Conservation (phyloP, 1,284 basidiomycete genomes). For the Ustilago shanxiensis region DNA sequence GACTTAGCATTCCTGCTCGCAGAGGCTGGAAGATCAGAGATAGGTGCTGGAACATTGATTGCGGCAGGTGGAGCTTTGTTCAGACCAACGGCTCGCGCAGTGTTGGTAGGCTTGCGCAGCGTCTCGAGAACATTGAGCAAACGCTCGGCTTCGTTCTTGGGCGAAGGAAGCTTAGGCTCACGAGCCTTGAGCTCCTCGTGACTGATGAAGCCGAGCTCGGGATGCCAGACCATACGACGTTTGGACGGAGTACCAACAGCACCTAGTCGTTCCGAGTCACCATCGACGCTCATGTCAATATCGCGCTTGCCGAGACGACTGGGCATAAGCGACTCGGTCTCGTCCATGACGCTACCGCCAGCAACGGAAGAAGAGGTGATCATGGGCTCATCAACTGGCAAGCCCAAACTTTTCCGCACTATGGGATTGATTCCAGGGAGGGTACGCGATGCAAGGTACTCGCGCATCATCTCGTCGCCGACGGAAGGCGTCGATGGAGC, state of each 20-base stretch:
- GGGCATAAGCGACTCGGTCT: slow-evolving; percentile 35
- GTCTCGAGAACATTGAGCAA: slow-evolving; percentile 70
- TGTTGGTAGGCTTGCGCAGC: slow-evolving; percentile 65
- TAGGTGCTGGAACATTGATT: slow-evolving; percentile 50
- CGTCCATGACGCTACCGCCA: slow-evolving; percentile 40
- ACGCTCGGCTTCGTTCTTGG: slow-evolving; percentile 71
- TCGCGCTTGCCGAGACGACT: slow-evolving; percentile 49
- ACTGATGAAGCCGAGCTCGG: slow-evolving; percentile 63
- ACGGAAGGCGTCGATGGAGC: slow-evolving; percentile 42
- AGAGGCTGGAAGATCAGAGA: slow-evolving; percentile 34
- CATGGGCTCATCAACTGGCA: slow-evolving; percentile 24
- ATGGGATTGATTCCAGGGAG: slow-evolving; percentile 42
- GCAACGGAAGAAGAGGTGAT: slow-evolving; percentile 28
- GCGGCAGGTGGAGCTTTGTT: slow-evolving; percentile 26
- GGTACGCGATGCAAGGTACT: slow-evolving; percentile 43
- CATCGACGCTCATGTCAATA: slow-evolving; percentile 53
- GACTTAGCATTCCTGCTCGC: slow-evolving; percentile 7
- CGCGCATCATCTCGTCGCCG: slow-evolving; percentile 60
- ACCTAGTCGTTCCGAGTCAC: slow-evolving; percentile 34
- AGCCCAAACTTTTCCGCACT: slow-evolving; percentile 26
- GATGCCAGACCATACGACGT: slow-evolving; percentile 66
- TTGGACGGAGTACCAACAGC: slow-evolving; percentile 49
- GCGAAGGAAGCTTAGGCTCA: slow-evolving; percentile 59
- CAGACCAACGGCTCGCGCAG: slow-evolving; percentile 48
- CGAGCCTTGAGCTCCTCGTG: slow-evolving; percentile 61